Conservation (phyloP, 2,329 filamentous ascomycete species). For the Pseudogymnoascus verrucosus region DNA sequence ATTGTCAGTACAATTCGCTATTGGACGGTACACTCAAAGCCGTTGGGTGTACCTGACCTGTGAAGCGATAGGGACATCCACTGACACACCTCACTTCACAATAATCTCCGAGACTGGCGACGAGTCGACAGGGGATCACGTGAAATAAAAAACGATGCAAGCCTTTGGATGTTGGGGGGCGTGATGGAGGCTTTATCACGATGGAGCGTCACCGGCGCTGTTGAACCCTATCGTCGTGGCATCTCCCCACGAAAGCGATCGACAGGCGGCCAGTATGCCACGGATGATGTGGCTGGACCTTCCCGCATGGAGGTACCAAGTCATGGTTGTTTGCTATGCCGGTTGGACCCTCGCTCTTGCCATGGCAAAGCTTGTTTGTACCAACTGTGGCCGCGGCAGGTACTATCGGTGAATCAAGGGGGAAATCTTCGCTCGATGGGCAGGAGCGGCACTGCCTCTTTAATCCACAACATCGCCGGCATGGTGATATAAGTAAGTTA, state of each 20-base stretch:
- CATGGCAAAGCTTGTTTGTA: neutral
- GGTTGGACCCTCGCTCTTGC: neutral
- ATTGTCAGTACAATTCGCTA: neutral
- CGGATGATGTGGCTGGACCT: no score
- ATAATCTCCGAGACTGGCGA: neutral
- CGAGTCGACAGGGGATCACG: neutral
- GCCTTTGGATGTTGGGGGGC: neutral
- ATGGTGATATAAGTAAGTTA: neutral
- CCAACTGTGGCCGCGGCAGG: neutral
- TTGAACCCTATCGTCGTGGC: neutral
- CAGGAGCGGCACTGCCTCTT: neutral
- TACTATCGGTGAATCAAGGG: neutral
- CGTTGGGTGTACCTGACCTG: neutral
- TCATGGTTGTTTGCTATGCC: neutral
- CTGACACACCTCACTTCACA: neutral
- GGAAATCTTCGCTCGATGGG: neutral
- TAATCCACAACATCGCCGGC: neutral
- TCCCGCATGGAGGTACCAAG: neutral
- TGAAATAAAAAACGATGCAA: neutral
- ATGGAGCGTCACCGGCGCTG: neutral
- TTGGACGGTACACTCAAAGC: neutral
- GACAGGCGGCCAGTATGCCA: neutral
- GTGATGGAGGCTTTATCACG: neutral
- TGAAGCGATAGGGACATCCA: neutral
- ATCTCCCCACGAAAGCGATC: neutral